Base-by-base conservation (phyloP, 371 early-diverging fungal species). In the Modicella reniformis region DNA sequence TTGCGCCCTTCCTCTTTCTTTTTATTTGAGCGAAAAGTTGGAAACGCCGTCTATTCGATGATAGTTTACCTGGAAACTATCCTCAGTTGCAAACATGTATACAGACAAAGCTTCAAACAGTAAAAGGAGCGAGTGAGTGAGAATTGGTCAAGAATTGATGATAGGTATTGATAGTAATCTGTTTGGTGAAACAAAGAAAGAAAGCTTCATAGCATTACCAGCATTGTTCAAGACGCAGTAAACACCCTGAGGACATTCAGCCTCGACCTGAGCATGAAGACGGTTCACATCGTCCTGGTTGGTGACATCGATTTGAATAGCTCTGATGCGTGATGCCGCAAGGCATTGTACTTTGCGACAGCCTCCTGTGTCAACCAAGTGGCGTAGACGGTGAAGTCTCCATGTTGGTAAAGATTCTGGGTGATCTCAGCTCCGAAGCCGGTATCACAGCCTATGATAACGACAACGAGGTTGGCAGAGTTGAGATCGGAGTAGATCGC, bases 201-300 rank as follows among this genome's bases (percentile, higher is more conserved):
- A 8, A 37, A 6, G 8, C 13, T 37, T 13, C 37, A 37, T 37
- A 37, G 37, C 37, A 25, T 25, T 75, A 75, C 77, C 77, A 17
- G 77, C 77, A 23, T 77, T 77, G 66, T 77, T 77, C 26, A 77
- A 49, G 61, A 77, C 65, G 64, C 72, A 72, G 51, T 72, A 77
- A 57, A 77, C 65, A 21, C 77, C 77, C 40, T 77, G 77, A 9
- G 77, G 77, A 34, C 77, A 77, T 28, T 77, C 77, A 0, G 44
- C 69, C 59, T 77, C 77, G 48, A 77, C 34, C 26, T 72, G 67
- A 10, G 68, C 69, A 34, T 65, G 77, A 34, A 77, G 72, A n/a
- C 69, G 72, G 49, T 77, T 57, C 47, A 72, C 62, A 21, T 77
- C 77, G 28, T 56, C 62, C 55, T 77, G 77, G 10, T 72, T 77